phyloP scores from a whole-genome alignment of 2,329 filamentous ascomycete genomes.

The Reticulascus tulasneorum region DNA sequence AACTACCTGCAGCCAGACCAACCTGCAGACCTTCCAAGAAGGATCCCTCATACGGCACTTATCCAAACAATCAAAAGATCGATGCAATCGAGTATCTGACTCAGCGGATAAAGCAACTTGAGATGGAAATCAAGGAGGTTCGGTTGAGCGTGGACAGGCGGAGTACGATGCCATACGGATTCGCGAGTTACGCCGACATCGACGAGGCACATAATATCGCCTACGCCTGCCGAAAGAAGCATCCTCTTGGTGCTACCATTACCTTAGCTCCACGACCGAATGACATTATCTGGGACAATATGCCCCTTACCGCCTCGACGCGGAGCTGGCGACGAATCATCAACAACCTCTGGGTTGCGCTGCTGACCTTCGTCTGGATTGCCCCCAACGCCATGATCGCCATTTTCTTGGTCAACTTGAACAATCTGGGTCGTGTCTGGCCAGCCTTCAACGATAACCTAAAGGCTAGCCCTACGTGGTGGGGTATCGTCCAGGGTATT shows the following conservation, averaged over 20 bases:
- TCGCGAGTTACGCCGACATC: constrained; percentile 89
- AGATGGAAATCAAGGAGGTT: constrained; percentile 79
- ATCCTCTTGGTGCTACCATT: constrained; percentile 73
- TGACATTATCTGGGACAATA: constrained; percentile 95
- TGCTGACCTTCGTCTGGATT: constrained; percentile 82
- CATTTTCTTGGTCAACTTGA: constrained; percentile 84
- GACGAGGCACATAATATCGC: constrained; percentile 84
- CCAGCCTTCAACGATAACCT: constrained; percentile 65
- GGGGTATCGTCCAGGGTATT: constrained; percentile 91
- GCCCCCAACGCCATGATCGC: constrained; percentile 92
- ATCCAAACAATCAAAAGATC: constrained; percentile 68
- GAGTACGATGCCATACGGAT: constrained; percentile 86
- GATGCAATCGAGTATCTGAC: constrained; percentile 95
- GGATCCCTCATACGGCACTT: constrained; percentile 63
- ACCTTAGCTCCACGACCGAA: constrained; percentile 78
- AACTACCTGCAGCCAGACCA: constrained; percentile 73
- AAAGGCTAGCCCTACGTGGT: constrained; percentile 59
- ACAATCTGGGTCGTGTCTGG: constrained; percentile 79
- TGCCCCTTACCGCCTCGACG: constrained; percentile 65
- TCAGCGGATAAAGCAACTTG: constrained; percentile 75
- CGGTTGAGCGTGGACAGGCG: constrained; percentile 79
- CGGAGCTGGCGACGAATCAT: constrained; percentile 70
- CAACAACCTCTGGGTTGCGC: constrained; percentile 78
- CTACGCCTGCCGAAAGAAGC: constrained; percentile 75
- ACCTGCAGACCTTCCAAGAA: constrained; percentile 76